These are phyloP conservation scores for Tricholoma bakamatsutake DNA, from an alignment of 768 basidiomycete species.

Conservation along the genomic window DNA sequence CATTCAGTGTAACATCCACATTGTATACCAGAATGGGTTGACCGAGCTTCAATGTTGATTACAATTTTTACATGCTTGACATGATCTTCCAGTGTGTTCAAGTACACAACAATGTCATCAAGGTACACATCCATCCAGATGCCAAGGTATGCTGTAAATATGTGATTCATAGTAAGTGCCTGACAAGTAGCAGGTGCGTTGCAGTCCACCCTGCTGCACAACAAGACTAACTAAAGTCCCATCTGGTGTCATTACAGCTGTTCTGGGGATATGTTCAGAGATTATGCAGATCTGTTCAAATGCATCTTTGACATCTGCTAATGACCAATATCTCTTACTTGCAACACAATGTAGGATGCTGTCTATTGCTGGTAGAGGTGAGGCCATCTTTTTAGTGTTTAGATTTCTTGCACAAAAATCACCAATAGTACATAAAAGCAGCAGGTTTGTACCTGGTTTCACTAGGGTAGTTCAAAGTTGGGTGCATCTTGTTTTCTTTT, in stretches of 20 bases:
- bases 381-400: conserved; percentile 9
- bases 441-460: conserved; percentile 1
- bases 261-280: background rate
- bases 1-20: too few relatives aligned
- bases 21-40: too few relatives aligned
- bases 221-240: conserved; percentile 8
- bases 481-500: conserved; percentile 15
- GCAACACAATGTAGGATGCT: conserved; percentile 2
- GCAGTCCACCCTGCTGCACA: conserved; percentile 5
- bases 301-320: conserved; percentile 6
- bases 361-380: conserved; percentile 4
- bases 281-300: conserved; percentile 10
- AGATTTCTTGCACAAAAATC: conserved; percentile 1
- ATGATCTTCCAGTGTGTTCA: conserved; percentile 6
- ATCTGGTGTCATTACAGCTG: conserved; percentile 9
- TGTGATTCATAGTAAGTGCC: conserved; percentile 6
- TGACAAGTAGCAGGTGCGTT: conserved; percentile 5
- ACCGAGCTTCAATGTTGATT: conserved; percentile 19
- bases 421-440: background rate
- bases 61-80: conserved; percentile 6
- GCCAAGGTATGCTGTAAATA: conserved; percentile 5
- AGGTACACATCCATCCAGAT: conserved; percentile 8
- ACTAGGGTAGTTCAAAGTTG: too few relatives aligned
- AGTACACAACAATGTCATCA: conserved; percentile 9
- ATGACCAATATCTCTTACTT: background rate